A percentile compares a stretch with the other conserved stretches of the same genome.
Conservation (phyloP, 1,284 basidiomycete genomes). For the Apiotrichum porosum region DNA sequence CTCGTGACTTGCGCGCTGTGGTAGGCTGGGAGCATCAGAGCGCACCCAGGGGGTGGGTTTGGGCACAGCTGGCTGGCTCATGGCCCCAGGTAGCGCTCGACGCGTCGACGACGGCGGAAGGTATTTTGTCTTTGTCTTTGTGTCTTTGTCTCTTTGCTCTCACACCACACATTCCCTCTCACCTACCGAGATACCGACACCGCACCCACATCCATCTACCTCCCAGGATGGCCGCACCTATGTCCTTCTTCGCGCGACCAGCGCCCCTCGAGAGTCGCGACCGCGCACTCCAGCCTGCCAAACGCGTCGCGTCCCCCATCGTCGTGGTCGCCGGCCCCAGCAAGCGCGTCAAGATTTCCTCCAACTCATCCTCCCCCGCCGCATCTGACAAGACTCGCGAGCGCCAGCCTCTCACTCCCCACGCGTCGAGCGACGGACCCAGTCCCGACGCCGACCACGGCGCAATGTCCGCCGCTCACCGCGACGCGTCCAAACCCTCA, state of each 20-base stretch:
- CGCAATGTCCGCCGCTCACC: slow-evolving; percentile 19
- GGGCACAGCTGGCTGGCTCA: too few relatives aligned
- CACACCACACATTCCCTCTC: background rate
- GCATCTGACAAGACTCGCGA: background rate
- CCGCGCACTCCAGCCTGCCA: background rate
- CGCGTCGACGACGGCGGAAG: too few relatives aligned
- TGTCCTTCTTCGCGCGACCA: slow-evolving; percentile 9
- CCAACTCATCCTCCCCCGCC: background rate
- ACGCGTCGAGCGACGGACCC: slow-evolving; percentile 22
- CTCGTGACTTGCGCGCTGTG: too few relatives aligned
- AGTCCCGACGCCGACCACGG: slow-evolving; percentile 6
- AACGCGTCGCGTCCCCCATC: slow-evolving; percentile 1
- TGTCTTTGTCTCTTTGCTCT: too few relatives aligned
- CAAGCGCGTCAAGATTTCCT: slow-evolving; percentile 4
- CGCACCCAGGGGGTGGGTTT: too few relatives aligned
- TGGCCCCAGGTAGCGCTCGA: too few relatives aligned
- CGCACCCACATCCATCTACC: background rate
- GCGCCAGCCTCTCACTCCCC: slow-evolving; percentile 17
- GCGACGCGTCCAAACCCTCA: slow-evolving; percentile 5
- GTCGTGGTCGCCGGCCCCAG: background rate
- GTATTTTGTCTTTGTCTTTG: too few relatives aligned
- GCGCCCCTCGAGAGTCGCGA: slow-evolving; percentile 4
- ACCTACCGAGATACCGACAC: background rate
- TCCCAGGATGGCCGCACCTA: background rate
- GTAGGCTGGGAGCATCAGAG: too few relatives aligned